Evolutionary conservation across 176 grass and related monocot genomes (phyloP).

Genomic region (Oryza australiensis): DNA sequence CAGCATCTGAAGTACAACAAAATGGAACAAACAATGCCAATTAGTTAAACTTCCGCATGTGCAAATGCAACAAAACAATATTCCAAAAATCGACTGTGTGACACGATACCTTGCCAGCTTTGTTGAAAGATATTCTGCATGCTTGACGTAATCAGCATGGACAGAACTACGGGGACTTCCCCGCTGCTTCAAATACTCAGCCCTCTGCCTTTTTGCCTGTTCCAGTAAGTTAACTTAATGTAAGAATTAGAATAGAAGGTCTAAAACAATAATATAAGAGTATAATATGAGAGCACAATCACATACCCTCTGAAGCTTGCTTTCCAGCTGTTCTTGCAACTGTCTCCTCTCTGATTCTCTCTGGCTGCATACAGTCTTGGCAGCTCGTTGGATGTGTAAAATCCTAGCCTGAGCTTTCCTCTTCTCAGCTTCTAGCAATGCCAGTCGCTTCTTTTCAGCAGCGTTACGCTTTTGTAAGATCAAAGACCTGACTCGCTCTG

Average conservation of each 20-base stretch:
- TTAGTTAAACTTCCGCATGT: neutral
- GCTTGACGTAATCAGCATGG: constrained; percentile 56
- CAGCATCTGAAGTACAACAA: constrained; percentile 61
- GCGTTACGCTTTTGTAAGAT: constrained; percentile 75
- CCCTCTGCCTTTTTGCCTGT: constrained; percentile 80
- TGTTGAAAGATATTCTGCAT: constrained; percentile 72
- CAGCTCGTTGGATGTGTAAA: constrained; percentile 53
- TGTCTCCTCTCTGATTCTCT: constrained; percentile 77
- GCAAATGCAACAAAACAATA: neutral
- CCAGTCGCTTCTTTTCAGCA: constrained; percentile 89
- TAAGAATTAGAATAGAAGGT: constrained; percentile 16
- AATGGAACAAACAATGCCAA: constrained; percentile 5
- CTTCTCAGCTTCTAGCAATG: constrained; percentile 86
- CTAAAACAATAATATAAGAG: neutral
- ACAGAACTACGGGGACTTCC: constrained; percentile 62
- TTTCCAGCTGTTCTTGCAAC: constrained; percentile 88
- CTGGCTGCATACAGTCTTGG: constrained; percentile 69
- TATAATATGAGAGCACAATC: constrained; percentile 16
- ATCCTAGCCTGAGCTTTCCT: constrained; percentile 71
- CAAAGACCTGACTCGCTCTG: constrained; percentile 71
- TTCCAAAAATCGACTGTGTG: constrained; percentile 3
- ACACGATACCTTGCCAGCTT: constrained; percentile 70
- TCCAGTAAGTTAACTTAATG: constrained; percentile 12
- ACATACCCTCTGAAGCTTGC: constrained; percentile 80
- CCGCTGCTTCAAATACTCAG: constrained; percentile 87